Evolutionary conservation across 1,284 basidiomycete genomes (phyloP), one percentile per base, ranked within the genome.

Genomic region (Porogramme epimiltina): DNA sequence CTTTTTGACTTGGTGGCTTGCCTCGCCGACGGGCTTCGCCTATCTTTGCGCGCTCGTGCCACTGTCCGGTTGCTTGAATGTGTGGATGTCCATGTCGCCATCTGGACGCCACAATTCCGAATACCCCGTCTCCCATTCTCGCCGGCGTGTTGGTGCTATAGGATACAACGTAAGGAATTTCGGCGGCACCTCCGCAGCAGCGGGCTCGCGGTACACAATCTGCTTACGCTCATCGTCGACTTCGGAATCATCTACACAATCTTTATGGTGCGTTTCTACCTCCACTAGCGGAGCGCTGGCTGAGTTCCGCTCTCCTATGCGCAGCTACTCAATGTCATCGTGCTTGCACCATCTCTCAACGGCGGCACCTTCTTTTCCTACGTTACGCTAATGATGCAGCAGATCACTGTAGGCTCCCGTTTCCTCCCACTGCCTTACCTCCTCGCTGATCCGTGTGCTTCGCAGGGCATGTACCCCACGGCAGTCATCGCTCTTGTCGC

Each of bases 381-480:
- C 37, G 47, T 51, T 28, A 49, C 45, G 4, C 31, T 52, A 19
- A 45, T 52, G 31, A 50, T 51, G 49, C 53, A 49, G 18, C 49
- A 50, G 26, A 49, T 48, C 20, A 45, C 45, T 6, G 52, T 53
- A 31, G 20, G 45, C 49, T 22, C 19, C 19, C 41, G 2, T 20
- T n/a, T 16, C 37, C 25, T 48, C 37, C 15, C 46, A 16, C 34
- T 16, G 15, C 13, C 11, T 4, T 31, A 25, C 11, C 19, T 18
- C 36, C 24, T 11, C 20, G 36, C 47, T 41, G 28, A 26, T n/a
- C n/a, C 44, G 28, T n/a, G 20, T 24, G 4, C 3, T 19, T 16
- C 22, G 34, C 42, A 52, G 51, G 51, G 51, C 42, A 48, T 52
- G 51, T 52, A 52, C 42, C 51, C 51, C 3, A 48, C 51, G 4